Evolutionary conservation across 495 filamentous ascomycete species (phyloP).

Genomic region (Ramalina peruviana): DNA sequence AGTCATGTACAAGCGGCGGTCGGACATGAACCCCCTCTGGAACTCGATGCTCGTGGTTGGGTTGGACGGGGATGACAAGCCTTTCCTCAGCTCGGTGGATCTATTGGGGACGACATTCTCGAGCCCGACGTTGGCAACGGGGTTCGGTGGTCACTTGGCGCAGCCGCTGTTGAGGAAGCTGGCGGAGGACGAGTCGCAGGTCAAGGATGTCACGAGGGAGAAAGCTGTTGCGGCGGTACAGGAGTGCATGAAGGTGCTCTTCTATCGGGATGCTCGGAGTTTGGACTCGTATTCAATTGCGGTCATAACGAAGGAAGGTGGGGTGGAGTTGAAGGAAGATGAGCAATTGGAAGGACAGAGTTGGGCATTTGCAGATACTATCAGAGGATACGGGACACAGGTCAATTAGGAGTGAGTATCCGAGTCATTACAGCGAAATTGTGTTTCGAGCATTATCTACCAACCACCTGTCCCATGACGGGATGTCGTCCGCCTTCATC

Average conservation of each 20-base stretch:
- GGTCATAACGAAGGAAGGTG: constrained; percentile 64
- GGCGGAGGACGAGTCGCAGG: constrained; percentile 67
- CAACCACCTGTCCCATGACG: too few relatives aligned
- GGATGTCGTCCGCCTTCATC: too few relatives aligned
- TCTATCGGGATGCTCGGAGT: constrained; percentile 91
- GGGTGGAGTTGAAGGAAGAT: constrained; percentile 68
- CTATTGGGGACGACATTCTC: constrained; percentile 85
- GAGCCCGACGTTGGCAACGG: constrained; percentile 76
- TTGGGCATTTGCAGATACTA: constrained; percentile 90
- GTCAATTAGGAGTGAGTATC: neutral
- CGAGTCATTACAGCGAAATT: too few relatives aligned
- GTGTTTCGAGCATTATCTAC: too few relatives aligned
- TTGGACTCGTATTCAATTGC: constrained; percentile 84
- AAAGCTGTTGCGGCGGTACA: constrained; percentile 64
- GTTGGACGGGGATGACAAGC: constrained; percentile 61
- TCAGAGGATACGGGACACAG: constrained; percentile 52
- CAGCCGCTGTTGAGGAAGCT: constrained; percentile 75
- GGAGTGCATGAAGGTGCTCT: constrained; percentile 96
- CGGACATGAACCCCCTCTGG: constrained; percentile 95
- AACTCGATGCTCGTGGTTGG: constrained; percentile 86
- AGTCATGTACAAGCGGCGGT: constrained; percentile 85
- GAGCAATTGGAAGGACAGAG: constrained; percentile 72
- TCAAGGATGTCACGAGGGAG: constrained; percentile 54
- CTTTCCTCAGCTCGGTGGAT: constrained; percentile 83
- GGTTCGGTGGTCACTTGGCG: constrained; percentile 85